Percentiles rank a stretch among this genome's conserved stretches.
Evolutionary conservation across 2,329 filamentous ascomycete species (phyloP).

Genomic region (Paraphaeosphaeria minitans): DNA sequence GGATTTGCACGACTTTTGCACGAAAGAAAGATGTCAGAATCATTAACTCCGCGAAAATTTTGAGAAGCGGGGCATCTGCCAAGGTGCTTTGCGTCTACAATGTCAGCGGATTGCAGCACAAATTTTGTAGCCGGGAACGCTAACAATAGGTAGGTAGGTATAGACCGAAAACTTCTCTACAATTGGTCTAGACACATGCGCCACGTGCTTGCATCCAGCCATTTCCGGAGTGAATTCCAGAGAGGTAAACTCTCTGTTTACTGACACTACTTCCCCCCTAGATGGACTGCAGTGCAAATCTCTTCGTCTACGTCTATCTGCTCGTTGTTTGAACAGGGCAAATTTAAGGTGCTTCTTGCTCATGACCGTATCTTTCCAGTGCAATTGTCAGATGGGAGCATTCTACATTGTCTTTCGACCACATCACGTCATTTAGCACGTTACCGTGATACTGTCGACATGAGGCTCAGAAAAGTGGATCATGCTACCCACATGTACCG

Average conservation of each 20-base stretch:
- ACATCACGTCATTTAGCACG: neutral
- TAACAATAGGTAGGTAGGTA: too few relatives aligned
- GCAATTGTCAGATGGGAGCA: too few relatives aligned
- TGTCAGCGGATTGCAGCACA: neutral
- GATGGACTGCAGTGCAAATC: too few relatives aligned
- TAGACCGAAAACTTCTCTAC: neutral
- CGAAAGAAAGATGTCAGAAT: neutral
- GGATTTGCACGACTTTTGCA: neutral
- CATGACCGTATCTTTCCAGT: too few relatives aligned
- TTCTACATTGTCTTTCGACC: too few relatives aligned
- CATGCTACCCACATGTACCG: neutral
- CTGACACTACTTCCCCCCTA: neutral
- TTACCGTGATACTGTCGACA: neutral
- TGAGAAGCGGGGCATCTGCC: neutral
- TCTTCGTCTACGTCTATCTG: too few relatives aligned
- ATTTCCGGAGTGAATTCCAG: neutral
- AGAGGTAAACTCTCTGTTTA: neutral
- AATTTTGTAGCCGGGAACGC: neutral
- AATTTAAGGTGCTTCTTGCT: too few relatives aligned
- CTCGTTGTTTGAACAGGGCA: too few relatives aligned
- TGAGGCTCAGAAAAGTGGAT: conserved; percentile 3
- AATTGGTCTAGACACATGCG: neutral
- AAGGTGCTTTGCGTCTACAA: neutral
- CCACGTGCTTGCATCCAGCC: neutral
- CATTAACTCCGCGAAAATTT: neutral